These are phyloP conservation scores for Phytophthora pinifolia DNA, from an alignment of 352 stramenopile genomes.

Conservation along the genomic window DNA sequence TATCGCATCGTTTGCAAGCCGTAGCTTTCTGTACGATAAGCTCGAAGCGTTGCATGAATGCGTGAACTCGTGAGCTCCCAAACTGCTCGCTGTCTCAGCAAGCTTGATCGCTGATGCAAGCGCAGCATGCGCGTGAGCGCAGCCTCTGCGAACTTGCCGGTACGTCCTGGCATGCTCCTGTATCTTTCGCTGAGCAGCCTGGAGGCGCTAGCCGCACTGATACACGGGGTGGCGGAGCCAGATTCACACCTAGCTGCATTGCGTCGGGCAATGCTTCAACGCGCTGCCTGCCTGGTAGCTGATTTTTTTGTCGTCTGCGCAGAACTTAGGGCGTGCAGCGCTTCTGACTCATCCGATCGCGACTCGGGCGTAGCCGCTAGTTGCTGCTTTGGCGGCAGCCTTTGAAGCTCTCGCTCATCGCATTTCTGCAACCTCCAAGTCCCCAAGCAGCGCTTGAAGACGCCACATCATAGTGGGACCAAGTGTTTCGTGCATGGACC, in stretches of 20 bases:
- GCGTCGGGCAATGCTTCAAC: slow-evolving; percentile 16
- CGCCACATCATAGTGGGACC: slow-evolving; percentile 15
- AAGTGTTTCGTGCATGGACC: slow-evolving; percentile 20
- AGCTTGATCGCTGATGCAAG: slow-evolving; percentile 19
- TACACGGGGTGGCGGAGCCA: background rate
- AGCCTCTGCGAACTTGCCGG: slow-evolving; percentile 16
- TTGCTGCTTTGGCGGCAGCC: background rate
- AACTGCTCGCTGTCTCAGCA: no score
- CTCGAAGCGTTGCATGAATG: no score
- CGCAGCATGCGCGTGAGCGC: slow-evolving; percentile 17
- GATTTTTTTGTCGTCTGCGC: slow-evolving; percentile 23
- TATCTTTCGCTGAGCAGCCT: slow-evolving; percentile 20
- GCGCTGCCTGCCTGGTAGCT: slow-evolving; percentile 1
- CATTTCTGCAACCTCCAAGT: slow-evolving; percentile 8
- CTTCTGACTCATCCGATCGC: slow-evolving; percentile 19
- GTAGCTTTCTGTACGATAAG: no score
- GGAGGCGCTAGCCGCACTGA: no score
- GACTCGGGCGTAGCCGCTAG: slow-evolving; percentile 14
- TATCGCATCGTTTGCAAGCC: no score
- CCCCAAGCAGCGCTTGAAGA: slow-evolving; percentile 7
- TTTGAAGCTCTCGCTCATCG: slow-evolving; percentile 11
- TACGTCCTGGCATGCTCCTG: slow-evolving; percentile 20
- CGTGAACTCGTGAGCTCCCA: no score
- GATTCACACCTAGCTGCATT: slow-evolving; percentile 13
- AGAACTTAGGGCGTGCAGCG: slow-evolving; percentile 21